These are phyloP conservation scores for Marsdenia floribunda DNA, from an alignment of 257 asterid genomes.

Conservation along the genomic window DNA sequence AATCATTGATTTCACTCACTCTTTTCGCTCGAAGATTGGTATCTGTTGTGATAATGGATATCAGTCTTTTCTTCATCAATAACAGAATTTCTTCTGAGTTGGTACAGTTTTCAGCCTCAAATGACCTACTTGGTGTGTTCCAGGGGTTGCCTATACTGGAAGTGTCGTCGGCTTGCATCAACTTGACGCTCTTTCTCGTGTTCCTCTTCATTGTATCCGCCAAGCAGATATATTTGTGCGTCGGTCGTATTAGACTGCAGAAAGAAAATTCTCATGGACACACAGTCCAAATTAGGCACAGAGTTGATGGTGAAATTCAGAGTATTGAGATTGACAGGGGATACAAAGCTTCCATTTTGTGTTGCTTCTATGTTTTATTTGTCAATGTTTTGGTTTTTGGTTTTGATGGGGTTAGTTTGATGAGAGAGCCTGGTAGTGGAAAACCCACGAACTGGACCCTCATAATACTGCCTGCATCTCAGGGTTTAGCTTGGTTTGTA, in stretches of 20 bases:
- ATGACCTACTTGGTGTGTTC: constrained; percentile 26
- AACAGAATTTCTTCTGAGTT: constrained; percentile 13
- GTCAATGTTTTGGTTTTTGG: constrained; percentile 60
- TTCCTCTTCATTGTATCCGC: constrained; percentile 64
- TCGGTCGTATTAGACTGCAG: constrained; percentile 44
- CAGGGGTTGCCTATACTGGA: constrained; percentile 56
- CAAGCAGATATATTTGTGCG: constrained; percentile 53
- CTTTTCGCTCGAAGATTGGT: constrained; percentile 41
- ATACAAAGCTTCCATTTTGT: constrained; percentile 50
- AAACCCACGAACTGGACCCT: constrained; percentile 43
- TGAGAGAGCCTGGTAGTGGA: constrained; percentile 38
- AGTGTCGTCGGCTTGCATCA: constrained; percentile 67
- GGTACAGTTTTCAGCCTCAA: constrained; percentile 24
- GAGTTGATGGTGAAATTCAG: constrained; percentile 42
- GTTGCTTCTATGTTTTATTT: constrained; percentile 64
- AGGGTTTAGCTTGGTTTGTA: constrained; percentile 65
- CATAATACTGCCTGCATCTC: constrained; percentile 52
- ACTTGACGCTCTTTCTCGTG: constrained; percentile 58
- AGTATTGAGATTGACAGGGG: constrained; percentile 46
- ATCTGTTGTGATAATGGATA: constrained; percentile 55
- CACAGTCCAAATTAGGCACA: constrained; percentile 26
- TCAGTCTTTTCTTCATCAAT: constrained; percentile 44
- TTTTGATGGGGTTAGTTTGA: constrained; percentile 47
- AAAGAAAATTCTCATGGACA: constrained; percentile 44
- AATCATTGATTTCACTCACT: constrained; percentile 29